Conservation (phyloP, 148 eudicot species). For the Heliosperma pusillum region DNA sequence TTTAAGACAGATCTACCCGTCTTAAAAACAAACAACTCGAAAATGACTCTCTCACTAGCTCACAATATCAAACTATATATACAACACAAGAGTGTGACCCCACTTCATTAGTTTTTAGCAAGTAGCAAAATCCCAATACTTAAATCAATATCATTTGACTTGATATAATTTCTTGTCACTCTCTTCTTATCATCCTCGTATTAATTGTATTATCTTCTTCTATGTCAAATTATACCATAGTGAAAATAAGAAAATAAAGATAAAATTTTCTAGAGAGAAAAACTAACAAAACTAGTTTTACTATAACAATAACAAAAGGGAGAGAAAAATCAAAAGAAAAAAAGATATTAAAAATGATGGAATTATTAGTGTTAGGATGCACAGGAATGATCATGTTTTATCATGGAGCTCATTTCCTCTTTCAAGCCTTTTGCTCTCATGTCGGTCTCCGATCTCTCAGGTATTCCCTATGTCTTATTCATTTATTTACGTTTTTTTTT, state of each 20-base stretch:
- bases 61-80: background rate
- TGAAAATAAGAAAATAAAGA: too few species aligned
- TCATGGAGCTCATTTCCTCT: slow-evolving; percentile 57
- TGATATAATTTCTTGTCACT: background rate
- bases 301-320: background rate
- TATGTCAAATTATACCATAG: too few species aligned
- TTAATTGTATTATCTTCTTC: too few species aligned
- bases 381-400: slow-evolving; percentile 56
- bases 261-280: background rate
- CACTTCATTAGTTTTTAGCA: background rate
- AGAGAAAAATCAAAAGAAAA: background rate
- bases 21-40: too few species aligned
- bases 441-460: slow-evolving; percentile 53
- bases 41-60: too few species aligned
- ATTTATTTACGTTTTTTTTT: too few species aligned
- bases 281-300: too few species aligned
- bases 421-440: slow-evolving; percentile 43
- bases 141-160: background rate
- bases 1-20: too few species aligned
- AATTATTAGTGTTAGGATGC: slow-evolving; percentile 59
- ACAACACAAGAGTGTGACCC: background rate
- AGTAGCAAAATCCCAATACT: background rate
- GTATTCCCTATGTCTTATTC: slow-evolving; percentile 14
- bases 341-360: slow-evolving; percentile 32
- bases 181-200: background rate